Evolutionary conservation across 176 grass and related monocot species (phyloP).

Genomic region (Cenchrus fungigraminus): DNA sequence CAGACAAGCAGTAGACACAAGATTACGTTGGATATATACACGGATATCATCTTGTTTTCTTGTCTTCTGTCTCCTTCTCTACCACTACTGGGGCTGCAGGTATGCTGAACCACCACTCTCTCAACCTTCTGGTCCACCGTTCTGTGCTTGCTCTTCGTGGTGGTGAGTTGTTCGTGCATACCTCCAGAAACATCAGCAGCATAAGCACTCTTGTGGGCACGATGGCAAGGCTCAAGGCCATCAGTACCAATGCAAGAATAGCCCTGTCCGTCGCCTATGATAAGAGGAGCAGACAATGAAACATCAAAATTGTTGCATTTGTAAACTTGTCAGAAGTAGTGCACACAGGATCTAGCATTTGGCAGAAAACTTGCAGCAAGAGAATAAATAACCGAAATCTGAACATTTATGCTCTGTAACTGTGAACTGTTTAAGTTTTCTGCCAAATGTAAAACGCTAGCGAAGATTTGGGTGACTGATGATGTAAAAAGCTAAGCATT

Average conservation of each 20-base stretch:
- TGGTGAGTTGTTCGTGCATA: conserved; percentile 80
- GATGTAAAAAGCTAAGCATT: no score
- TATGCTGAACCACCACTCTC: conserved; percentile 99
- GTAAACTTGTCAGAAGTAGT: not conserved
- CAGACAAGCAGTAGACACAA: conserved; percentile 1
- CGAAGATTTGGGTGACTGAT: no score
- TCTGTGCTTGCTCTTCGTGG: conserved; percentile 75
- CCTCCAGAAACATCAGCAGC: conserved; percentile 75
- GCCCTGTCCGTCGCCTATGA: conserved; percentile 74
- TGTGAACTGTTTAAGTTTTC: no score
- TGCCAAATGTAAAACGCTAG: no score
- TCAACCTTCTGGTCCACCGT: conserved; percentile 76
- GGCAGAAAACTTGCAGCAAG: not conserved
- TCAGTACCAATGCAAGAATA: conserved; percentile 66
- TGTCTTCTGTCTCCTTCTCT: conserved; percentile 83
- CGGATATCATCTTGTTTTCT: conserved; percentile 68
- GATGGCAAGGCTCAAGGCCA: conserved; percentile 63
- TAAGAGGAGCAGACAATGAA: not conserved
- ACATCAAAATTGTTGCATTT: not conserved
- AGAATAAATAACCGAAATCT: not conserved
- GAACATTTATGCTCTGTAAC: no score
- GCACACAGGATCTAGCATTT: conserved; percentile 21
- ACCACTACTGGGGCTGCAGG: conserved; percentile 92
- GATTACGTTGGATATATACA: conserved; percentile 22
- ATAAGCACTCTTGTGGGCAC: conserved; percentile 63